Evolutionary conservation across 2,329 filamentous ascomycete genomes (phyloP).

Genomic region (Colletotrichum musicola): DNA sequence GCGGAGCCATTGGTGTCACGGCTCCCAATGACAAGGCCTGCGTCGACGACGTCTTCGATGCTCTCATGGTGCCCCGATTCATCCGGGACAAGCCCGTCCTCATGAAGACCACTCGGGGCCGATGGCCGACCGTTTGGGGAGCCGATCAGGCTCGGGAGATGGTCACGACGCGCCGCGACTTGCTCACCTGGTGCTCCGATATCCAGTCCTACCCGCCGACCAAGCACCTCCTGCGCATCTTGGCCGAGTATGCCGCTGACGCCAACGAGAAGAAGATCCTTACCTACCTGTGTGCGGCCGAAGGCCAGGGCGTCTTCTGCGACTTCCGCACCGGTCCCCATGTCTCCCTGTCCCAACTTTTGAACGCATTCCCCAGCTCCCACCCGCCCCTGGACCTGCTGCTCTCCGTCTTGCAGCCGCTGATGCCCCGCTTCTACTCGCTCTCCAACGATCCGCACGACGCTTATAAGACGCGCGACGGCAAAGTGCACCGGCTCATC

Average conservation of each 20-base stretch:
- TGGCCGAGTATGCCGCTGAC: slow-evolving; percentile 86
- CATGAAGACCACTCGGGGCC: slow-evolving; percentile 81
- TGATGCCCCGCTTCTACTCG: slow-evolving; percentile 99
- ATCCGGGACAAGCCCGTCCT: slow-evolving; percentile 86
- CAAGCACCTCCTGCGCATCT: slow-evolving; percentile 84
- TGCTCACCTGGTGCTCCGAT: slow-evolving; percentile 97
- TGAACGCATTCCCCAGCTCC: slow-evolving; percentile 91
- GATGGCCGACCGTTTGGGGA: slow-evolving; percentile 99
- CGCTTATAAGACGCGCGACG: slow-evolving; percentile 74
- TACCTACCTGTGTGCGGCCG: slow-evolving; percentile 84
- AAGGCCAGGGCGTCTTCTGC: slow-evolving; percentile 94
- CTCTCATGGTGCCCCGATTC: slow-evolving; percentile 83
- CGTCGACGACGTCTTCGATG: slow-evolving; percentile 87
- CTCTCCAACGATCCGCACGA: slow-evolving; percentile 95
- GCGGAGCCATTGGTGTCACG: slow-evolving; percentile 93
- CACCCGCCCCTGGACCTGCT: slow-evolving; percentile 88
- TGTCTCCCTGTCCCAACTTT: slow-evolving; percentile 85
- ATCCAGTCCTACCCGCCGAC: slow-evolving; percentile 93
- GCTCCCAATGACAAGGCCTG: slow-evolving; percentile 83
- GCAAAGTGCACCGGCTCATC: slow-evolving; percentile 81
- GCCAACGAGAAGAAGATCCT: slow-evolving; percentile 91
- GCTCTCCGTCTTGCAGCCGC: slow-evolving; percentile 82
- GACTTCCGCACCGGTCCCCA: slow-evolving; percentile 92
- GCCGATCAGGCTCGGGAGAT: slow-evolving; percentile 87
- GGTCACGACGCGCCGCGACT: slow-evolving; percentile 88